phyloP scores from a whole-genome alignment of 305 asterid species.

The Fraxinus paxiana region DNA sequence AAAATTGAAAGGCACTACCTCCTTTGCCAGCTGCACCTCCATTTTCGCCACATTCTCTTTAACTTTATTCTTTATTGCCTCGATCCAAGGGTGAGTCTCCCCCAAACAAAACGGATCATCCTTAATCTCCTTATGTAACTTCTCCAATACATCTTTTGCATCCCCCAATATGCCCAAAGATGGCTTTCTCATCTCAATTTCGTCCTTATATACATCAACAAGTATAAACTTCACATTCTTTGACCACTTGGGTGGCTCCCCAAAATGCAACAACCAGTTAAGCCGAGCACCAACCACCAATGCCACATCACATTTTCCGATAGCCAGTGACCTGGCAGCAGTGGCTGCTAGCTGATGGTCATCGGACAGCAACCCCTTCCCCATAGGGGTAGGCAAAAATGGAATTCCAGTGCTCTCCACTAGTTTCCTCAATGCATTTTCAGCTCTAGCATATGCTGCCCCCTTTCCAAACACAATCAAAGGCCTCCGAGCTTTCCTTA shows the following conservation, averaged over 20 bases:
- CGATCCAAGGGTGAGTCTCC: slow-evolving; percentile 75
- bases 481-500: slow-evolving; percentile 71
- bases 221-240: slow-evolving; percentile 70
- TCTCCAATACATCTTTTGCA: slow-evolving; percentile 63
- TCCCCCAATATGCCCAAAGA: slow-evolving; percentile 70
- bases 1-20: slow-evolving; percentile 79
- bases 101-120: slow-evolving; percentile 79
- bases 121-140: slow-evolving; percentile 65
- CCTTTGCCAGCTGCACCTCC: slow-evolving; percentile 70
- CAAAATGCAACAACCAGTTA: slow-evolving; percentile 83
- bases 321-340: slow-evolving; percentile 79
- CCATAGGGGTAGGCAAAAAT: slow-evolving; percentile 87
- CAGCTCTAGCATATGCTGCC: slow-evolving; percentile 73
- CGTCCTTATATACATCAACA: slow-evolving; percentile 60
- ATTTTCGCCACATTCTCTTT: slow-evolving; percentile 70
- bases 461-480: slow-evolving; percentile 86
- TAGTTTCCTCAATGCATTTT: slow-evolving; percentile 45
- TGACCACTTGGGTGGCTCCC: slow-evolving; percentile 86
- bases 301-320: slow-evolving; percentile 80
- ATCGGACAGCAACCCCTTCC: slow-evolving; percentile 72
- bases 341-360: slow-evolving; percentile 79
- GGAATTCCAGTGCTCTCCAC: slow-evolving; percentile 74
- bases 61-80: slow-evolving; percentile 50
- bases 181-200: slow-evolving; percentile 69
- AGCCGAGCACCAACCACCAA: slow-evolving; percentile 81